Evolutionary conservation across 495 filamentous ascomycete genomes (phyloP), one percentile per base, ranked within the genome.

Genomic region (Daldinia loculata): DNA sequence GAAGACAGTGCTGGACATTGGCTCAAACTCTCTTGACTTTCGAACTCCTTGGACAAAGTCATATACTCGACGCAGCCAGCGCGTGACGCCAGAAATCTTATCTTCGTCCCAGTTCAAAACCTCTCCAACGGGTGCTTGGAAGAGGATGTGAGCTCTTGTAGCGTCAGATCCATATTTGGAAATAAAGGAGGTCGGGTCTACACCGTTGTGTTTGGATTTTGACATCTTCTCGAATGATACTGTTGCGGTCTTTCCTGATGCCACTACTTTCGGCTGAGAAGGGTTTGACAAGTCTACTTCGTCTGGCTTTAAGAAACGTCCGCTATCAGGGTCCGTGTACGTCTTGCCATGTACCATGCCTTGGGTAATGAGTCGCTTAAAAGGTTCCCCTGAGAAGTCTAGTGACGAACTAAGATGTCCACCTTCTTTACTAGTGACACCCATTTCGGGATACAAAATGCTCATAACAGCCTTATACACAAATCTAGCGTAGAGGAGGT

Each of bases 301-400:
- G 3, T 89, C 85, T 0, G 92, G 91, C 60, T 89, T 92, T 11
- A 97, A 82, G 81, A 96, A 95, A 22, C 87, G 85, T 11, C 92
- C 92, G 0, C 86, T 95, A 0, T 81, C 75, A 0, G 93, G 92
- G 70, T 96, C 91, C 6, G 84, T 86, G 74, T 88, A 94, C 0
- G 93, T 97, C 73, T 89, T 92, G 29, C 93, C 93, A 69, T 95
- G 93, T 0, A 97, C 93, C 93, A 97, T 97, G 14, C 93, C 93
- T 77, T 97, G 93, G 8, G 92, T 91, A 38, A 96, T 86, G 9
- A 97, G 86, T 14, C 84, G 83, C 71, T 88, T 90, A 84, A 97
- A 97, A 0, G 93, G 93, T 71, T 97, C 93, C 8, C 81, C 89
- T 8, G 67, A 71, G n/a, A 69, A 70, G 22, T 55, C 56, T 6